Base-by-base conservation (phyloP, 345 rosid species). In the Brassica carinata region DNA sequence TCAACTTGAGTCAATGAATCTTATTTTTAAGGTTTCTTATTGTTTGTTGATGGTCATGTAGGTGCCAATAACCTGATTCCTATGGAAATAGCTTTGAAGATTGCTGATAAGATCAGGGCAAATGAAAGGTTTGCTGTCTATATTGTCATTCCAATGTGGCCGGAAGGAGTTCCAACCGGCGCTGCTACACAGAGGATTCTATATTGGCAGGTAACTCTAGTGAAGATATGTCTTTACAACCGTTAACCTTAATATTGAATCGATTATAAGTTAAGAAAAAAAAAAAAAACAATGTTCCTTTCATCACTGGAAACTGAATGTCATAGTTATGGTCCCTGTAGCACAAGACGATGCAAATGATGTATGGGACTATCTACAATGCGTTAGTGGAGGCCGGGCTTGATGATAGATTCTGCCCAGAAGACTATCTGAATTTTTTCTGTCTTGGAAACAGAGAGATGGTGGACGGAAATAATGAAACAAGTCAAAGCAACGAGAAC, bases 61-160 rank as follows among this genome's bases (percentile, higher is more conserved):
- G 97, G 98, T 58, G 98, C 98, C 33, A 87, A 94, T 85, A 94
- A 94, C 82, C 77, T 94, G 72, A 90, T 94, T 81, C 98, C 98
- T 30, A 89, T 90, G 87, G 98, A 94, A 84, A 89, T 94, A 34
- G 96, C 98, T 43, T 89, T 92, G 30, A 94, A 94, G 85, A 89
- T 94, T 81, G 98, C 94, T 58, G 85, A 80, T 78, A 94, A 92
- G 86, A 94, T 94, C 78, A 88, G 88, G 85, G 90, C 93, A 67
- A 86, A 86, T 10, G 92, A 94, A 82, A 88, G 94, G 15, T 94
- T 94, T 85, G 84, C 93, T 78, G 98, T 89, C 0, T 94, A 94
- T 80, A 88, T 94, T 82, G 90, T 94, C 33, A 88, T 94, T 79
- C 98, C 98, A 45, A 92, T 94, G 98, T 92, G 97, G 97, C 97